Percentiles rank a stretch among this genome's conserved stretches.
Conservation (phyloP, 805 yeast genomes). For the Jamesozyma piceae region DNA sequence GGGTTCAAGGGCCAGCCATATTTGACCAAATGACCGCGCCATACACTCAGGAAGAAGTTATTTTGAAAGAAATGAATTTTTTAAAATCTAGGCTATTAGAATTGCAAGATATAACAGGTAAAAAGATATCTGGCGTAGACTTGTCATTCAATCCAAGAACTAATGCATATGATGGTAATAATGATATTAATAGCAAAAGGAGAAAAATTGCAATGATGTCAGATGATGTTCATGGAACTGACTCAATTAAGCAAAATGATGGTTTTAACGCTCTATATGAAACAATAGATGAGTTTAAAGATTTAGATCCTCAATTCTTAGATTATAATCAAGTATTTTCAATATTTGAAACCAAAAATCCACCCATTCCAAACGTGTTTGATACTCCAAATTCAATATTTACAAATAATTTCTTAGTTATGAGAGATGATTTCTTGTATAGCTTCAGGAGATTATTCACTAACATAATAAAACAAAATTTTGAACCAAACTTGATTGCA, state of each 20-base stretch:
- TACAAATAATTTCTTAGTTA: conserved; percentile 14
- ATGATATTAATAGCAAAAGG: conserved; percentile 2
- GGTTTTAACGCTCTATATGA: conserved; percentile 1
- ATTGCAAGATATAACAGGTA: conserved; percentile 26
- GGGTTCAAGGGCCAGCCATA: conserved; percentile 28
- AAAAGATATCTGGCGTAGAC: conserved; percentile 12
- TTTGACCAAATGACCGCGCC: conserved; percentile 20
- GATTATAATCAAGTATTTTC: conserved; percentile 18
- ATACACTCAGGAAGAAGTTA: conserved; percentile 19
- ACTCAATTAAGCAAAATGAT: neutral
- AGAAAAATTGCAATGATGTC: neutral
- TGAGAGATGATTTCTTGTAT: conserved; percentile 19
- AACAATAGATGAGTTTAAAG: conserved; percentile 19
- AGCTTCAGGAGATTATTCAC: conserved; percentile 13
- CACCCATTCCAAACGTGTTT: conserved; percentile 8
- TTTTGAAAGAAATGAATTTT: conserved; percentile 22
- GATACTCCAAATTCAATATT: conserved; percentile 22
- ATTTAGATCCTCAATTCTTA: conserved; percentile 24
- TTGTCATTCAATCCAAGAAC: conserved; percentile 2
- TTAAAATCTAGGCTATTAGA: conserved; percentile 22
- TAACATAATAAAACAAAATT: conserved; percentile 8
- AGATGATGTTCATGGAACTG: neutral
- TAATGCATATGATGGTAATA: conserved; percentile 1
- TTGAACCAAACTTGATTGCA: conserved; percentile 6
- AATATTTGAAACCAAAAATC: conserved; percentile 7